Evolutionary conservation across 305 asterid species (phyloP).

Genomic region (Rubia balearica): DNA sequence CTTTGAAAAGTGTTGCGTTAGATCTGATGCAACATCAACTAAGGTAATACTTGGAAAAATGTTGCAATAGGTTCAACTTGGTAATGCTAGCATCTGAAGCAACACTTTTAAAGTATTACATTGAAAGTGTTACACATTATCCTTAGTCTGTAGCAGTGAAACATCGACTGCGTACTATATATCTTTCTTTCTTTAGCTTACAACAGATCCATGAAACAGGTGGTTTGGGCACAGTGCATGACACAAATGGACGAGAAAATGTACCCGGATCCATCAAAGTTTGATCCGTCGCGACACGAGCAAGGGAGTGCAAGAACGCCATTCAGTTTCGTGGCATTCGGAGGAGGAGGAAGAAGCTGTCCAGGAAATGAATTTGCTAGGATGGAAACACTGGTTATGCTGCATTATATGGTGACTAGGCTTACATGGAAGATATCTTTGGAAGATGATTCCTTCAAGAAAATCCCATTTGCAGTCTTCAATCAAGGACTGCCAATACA

Average conservation of each 20-base stretch:
- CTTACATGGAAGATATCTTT: constrained; percentile 22
- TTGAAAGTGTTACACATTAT: too few relatives aligned
- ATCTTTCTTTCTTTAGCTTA: too few relatives aligned
- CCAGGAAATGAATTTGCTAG: constrained; percentile 28
- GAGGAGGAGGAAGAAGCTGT: constrained; percentile 32
- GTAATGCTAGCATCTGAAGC: too few relatives aligned
- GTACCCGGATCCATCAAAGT: constrained; percentile 20
- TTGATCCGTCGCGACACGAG: constrained; percentile 23
- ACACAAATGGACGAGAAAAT: constrained; percentile 26
- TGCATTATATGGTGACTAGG: constrained; percentile 22
- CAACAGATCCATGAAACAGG: too few relatives aligned
- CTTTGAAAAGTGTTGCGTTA: too few relatives aligned
- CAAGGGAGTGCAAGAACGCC: constrained; percentile 6
- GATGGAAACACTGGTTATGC: constrained; percentile 24
- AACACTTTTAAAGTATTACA: too few relatives aligned
- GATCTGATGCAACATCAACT: too few relatives aligned
- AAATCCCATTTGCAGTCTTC: constrained; percentile 28
- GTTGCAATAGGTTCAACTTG: too few relatives aligned
- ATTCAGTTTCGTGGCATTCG: constrained; percentile 23
- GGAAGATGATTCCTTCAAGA: constrained; percentile 19
- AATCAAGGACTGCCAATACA: constrained; percentile 21
- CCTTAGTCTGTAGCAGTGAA: too few relatives aligned
- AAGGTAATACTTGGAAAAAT: too few relatives aligned
- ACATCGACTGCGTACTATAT: background rate
- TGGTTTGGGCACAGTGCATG: constrained; percentile 21